These are phyloP conservation scores for Avena atlantica DNA, from an alignment of 176 grass and related monocot species.

Conservation along the genomic window DNA sequence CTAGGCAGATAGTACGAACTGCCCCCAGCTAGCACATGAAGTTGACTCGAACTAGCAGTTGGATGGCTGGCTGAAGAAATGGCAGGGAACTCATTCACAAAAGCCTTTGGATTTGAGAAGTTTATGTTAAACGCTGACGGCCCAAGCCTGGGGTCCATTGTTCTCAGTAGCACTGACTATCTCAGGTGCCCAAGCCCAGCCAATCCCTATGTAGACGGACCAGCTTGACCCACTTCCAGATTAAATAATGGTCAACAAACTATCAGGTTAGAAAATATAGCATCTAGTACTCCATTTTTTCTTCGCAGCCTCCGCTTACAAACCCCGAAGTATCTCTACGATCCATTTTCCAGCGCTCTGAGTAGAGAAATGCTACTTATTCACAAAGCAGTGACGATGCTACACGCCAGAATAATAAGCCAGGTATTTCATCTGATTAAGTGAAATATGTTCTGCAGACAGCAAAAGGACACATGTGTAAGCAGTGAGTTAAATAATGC, in stretches of 20 bases:
- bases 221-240: conserved; percentile 46
- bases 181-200: conserved; percentile 1
- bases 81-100: conserved; percentile 31
- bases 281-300: conserved; percentile 33
- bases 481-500: conserved; percentile 21
- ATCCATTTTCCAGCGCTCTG: conserved; percentile 68
- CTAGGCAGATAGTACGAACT: conserved; percentile 37
- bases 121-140: conserved; percentile 48
- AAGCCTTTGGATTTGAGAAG: conserved; percentile 58
- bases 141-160: conserved; percentile 52
- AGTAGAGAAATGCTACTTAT: conserved; percentile 13
- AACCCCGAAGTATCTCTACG: conserved; percentile 83
- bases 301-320: conserved; percentile 88
- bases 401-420: conserved; percentile 26
- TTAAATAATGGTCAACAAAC: conserved; percentile 48
- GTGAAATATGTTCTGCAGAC: conserved; percentile 37
- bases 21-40: conserved; percentile 45
- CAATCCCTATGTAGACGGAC: conserved; percentile 41
- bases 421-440: conserved; percentile 27
- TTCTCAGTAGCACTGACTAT: conserved; percentile 25
- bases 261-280: conserved; percentile 58
- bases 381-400: conserved; percentile 4
- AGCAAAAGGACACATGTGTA: conserved; percentile 18
- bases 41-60: conserved; percentile 40
- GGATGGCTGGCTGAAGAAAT: conserved; percentile 28